Percentiles rank a stretch among this genome's conserved stretches.
Evolutionary conservation across 495 filamentous ascomycete genomes (phyloP).

Genomic region (Neurospora sp.): DNA sequence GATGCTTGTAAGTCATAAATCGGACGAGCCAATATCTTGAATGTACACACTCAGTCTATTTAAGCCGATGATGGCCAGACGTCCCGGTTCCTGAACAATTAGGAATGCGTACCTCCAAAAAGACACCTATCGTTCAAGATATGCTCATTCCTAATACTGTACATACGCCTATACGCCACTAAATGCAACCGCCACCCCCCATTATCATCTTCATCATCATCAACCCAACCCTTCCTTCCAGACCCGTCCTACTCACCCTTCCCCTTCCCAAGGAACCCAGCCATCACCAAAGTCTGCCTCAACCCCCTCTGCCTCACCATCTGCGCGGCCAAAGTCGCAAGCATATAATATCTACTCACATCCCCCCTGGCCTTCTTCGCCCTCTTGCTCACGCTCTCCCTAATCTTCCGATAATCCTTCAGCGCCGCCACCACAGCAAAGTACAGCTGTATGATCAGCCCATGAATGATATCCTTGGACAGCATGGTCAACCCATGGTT

Average conservation of each 20-base stretch:
- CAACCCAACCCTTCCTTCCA: background rate
- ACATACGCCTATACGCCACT: background rate
- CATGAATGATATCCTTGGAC: constrained; percentile 72
- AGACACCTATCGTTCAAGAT: background rate
- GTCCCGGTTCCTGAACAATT: too few species aligned
- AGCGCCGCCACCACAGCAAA: constrained; percentile 34
- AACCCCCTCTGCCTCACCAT: background rate
- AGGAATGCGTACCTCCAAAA: too few species aligned
- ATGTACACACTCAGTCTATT: background rate
- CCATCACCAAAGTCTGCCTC: background rate
- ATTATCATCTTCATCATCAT: background rate
- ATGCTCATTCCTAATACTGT: background rate
- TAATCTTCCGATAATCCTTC: constrained; percentile 10
- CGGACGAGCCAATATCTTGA: background rate
- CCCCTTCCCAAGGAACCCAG: background rate
- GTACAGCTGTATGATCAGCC: constrained; percentile 61
- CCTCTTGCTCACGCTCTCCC: constrained; percentile 8
- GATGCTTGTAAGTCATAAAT: background rate
- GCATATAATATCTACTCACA: background rate
- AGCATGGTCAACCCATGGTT: constrained; percentile 86
- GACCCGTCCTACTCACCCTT: background rate
- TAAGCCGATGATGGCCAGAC: background rate
- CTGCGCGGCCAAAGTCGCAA: background rate
- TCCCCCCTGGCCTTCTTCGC: background rate
- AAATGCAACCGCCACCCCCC: background rate